Evolutionary conservation across 2,329 filamentous ascomycete species (phyloP).

Genomic region (Penicillium aurantiogriseum): DNA sequence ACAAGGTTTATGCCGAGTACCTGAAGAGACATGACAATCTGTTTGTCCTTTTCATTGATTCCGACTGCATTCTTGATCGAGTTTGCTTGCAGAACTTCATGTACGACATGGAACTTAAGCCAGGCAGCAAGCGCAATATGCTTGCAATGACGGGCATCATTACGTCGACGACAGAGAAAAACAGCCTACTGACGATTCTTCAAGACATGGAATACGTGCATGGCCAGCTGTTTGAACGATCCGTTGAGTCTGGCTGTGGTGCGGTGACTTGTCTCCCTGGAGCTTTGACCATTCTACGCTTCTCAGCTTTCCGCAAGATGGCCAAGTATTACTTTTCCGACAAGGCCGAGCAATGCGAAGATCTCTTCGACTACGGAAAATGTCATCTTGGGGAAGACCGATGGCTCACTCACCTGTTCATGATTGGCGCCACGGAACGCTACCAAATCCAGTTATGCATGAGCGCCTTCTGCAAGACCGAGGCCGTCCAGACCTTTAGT

Average conservation of each 20-base stretch:
- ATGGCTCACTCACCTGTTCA: slow-evolving; percentile 97
- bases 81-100: slow-evolving; percentile 96
- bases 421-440: slow-evolving; percentile 90
- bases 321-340: slow-evolving; percentile 98
- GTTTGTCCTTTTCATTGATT: slow-evolving; percentile 96
- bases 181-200: slow-evolving; percentile 84
- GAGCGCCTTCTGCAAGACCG: slow-evolving; percentile 96
- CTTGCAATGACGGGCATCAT: slow-evolving; percentile 97
- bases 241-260: slow-evolving; percentile 90
- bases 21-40: slow-evolving; percentile 84
- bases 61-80: slow-evolving; percentile 88
- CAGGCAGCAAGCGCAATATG: slow-evolving; percentile 88
- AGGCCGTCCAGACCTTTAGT: slow-evolving; percentile 83
- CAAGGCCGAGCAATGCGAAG: slow-evolving; percentile 91
- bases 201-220: slow-evolving; percentile 99
- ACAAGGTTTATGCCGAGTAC: slow-evolving; percentile 86
- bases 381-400: slow-evolving; percentile 92
- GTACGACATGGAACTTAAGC: slow-evolving; percentile 97
- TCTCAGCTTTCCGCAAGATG: slow-evolving; percentile 95
- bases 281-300: slow-evolving; percentile 90
- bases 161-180: slow-evolving; percentile 85
- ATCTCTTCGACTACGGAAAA: slow-evolving; percentile 95
- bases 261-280: slow-evolving; percentile 93
- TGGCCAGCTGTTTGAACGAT: slow-evolving; percentile 92
- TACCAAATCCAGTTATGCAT: slow-evolving; percentile 99